These are phyloP conservation scores for Ophiostoma tasmaniense DNA, from an alignment of 2,329 filamentous ascomycete species.

Conservation along the genomic window DNA sequence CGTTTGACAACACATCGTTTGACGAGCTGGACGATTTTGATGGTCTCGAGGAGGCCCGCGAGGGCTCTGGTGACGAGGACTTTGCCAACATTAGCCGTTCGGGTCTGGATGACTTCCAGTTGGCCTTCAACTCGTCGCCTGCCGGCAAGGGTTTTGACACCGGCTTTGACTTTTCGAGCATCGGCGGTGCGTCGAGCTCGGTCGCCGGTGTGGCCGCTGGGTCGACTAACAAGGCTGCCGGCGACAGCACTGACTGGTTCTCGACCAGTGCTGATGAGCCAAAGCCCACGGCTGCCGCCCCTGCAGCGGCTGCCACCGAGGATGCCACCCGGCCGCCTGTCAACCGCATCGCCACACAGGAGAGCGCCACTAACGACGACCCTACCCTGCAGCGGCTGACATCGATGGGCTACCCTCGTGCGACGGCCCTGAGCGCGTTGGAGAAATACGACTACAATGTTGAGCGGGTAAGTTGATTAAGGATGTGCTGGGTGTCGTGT, in stretches of 20 bases:
- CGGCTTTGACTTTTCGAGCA: slow-evolving; percentile 48
- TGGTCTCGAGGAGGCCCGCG: slow-evolving; percentile 75
- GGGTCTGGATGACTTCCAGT: slow-evolving; percentile 69
- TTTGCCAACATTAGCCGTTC: slow-evolving; percentile 67
- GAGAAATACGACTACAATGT: slow-evolving; percentile 96
- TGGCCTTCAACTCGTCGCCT: slow-evolving; percentile 70
- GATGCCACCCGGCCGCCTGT: slow-evolving; percentile 19
- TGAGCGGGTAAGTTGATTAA: slow-evolving; percentile 62
- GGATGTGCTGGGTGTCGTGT: background rate
- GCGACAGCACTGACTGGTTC: slow-evolving; percentile 66
- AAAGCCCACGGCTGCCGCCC: slow-evolving; percentile 24
- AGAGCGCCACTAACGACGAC: slow-evolving; percentile 78
- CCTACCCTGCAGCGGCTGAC: slow-evolving; percentile 84
- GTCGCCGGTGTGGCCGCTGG: slow-evolving; percentile 16
- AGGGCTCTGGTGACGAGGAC: slow-evolving; percentile 70
- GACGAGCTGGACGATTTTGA: slow-evolving; percentile 77
- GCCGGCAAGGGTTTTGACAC: slow-evolving; percentile 47
- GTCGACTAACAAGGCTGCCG: slow-evolving; percentile 20
- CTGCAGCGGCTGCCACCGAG: slow-evolving; percentile 21
- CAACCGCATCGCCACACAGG: slow-evolving; percentile 62
- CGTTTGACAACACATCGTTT: slow-evolving; percentile 34
- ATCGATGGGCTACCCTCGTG: slow-evolving; percentile 75
- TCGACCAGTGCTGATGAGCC: slow-evolving; percentile 3
- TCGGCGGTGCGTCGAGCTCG: slow-evolving; percentile 29
- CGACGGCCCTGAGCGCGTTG: slow-evolving; percentile 66